Conservation (phyloP, 78 protist species). For the Dictyostelium discoideum region DNA sequence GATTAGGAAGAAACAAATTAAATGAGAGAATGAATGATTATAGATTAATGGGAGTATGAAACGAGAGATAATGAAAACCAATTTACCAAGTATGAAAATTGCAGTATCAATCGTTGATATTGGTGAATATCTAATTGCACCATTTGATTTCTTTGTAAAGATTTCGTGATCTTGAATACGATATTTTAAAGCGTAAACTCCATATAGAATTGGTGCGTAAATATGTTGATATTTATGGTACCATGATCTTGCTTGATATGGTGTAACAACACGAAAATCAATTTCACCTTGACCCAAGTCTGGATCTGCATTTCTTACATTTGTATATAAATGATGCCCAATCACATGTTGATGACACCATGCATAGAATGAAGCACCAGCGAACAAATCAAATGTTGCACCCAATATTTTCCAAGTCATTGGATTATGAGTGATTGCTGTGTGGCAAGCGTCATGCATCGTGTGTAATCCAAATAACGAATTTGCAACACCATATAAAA, state of each 20-base stretch:
- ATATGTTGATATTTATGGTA: slow-evolving; percentile 79
- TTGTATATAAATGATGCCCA: slow-evolving; percentile 75
- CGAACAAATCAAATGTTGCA: slow-evolving; percentile 37
- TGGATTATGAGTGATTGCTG: slow-evolving; percentile 37
- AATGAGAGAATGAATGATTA: not conserved
- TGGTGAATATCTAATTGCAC: slow-evolving; percentile 24
- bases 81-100: slow-evolving; percentile 2
- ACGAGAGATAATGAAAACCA: slow-evolving; percentile 20
- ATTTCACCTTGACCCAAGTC: slow-evolving; percentile 61
- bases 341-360: slow-evolving; percentile 79
- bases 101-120: slow-evolving; percentile 3
- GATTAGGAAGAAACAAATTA: slow-evolving; percentile 12
- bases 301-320: slow-evolving; percentile 59
- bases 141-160: slow-evolving; percentile 5
- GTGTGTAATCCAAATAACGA: slow-evolving; percentile 36
- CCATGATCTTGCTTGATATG: slow-evolving; percentile 30
- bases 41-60: slow-evolving; percentile 15
- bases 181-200: slow-evolving; percentile 45
- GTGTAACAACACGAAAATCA: slow-evolving; percentile 62
- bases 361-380: slow-evolving; percentile 44
- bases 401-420: slow-evolving; percentile 17
- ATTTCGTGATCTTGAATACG: slow-evolving; percentile 45
- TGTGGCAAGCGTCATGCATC: slow-evolving; percentile 67
- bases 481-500: not conserved
- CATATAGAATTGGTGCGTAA: slow-evolving; percentile 79